phyloP scores from a whole-genome alignment of 2,329 filamentous ascomycete genomes.

The Epichloe uncinata region DNA sequence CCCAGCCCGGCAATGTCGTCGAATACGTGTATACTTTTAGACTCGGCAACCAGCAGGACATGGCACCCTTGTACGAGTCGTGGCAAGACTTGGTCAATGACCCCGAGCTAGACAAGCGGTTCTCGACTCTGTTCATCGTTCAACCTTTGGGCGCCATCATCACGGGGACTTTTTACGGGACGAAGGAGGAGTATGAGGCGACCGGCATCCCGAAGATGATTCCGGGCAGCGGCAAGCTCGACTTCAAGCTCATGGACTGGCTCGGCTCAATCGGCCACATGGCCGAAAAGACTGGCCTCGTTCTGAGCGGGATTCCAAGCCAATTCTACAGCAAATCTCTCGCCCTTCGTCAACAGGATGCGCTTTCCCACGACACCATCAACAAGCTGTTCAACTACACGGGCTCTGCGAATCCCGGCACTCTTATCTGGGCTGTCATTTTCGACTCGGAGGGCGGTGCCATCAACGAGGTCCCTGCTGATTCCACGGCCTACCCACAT shows the following conservation, averaged over 20 bases:
- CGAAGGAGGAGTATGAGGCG: conserved; percentile 38
- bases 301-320: conserved; percentile 31
- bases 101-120: conserved; percentile 41
- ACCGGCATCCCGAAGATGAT: conserved; percentile 35
- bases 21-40: conserved; percentile 45
- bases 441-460: conserved; percentile 50
- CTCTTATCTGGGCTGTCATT: conserved; percentile 45
- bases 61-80: conserved; percentile 35
- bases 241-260: conserved; percentile 47
- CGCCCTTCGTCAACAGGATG: conserved; percentile 34
- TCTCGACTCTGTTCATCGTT: conserved; percentile 43
- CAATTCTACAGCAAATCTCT: conserved; percentile 47
- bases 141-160: conserved; percentile 41
- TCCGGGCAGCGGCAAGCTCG: conserved; percentile 25
- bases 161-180: conserved; percentile 49
- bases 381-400: conserved; percentile 40
- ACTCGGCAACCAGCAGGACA: conserved; percentile 32
- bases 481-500: conserved; percentile 49
- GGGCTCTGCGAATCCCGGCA: conserved; percentile 33
- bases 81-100: conserved; percentile 47
- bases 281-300: conserved; percentile 34
- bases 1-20: conserved; percentile 40
- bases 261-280: conserved; percentile 41
- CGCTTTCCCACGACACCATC: conserved; percentile 32
- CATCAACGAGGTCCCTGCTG: conserved; percentile 37